Percentiles rank a stretch among this genome's conserved stretches.
Evolutionary conservation across 164 flowering plant genomes (phyloP).

Genomic region (Buxus sempervirens): DNA sequence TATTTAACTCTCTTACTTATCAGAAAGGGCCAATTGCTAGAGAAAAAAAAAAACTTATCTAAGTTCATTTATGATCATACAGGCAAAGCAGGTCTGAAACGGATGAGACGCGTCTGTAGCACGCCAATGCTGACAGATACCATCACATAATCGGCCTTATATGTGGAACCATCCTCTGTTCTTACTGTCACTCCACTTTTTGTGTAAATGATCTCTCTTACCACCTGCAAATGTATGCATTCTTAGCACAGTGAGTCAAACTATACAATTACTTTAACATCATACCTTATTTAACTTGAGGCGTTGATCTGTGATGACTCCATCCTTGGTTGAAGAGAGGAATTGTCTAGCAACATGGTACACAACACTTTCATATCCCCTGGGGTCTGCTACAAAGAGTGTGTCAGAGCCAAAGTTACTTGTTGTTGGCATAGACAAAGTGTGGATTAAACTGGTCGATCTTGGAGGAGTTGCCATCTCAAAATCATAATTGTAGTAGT

Average conservation of each 20-base stretch:
- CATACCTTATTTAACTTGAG: constrained; percentile 12
- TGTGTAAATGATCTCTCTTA: constrained; percentile 23
- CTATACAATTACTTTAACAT: no score
- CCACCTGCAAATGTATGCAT: constrained; percentile 24
- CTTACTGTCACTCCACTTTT: constrained; percentile 24
- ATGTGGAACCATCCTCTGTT: constrained; percentile 38
- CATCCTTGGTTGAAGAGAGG: constrained; percentile 17
- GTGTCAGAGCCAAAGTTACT: constrained; percentile 18
- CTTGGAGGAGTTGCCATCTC: constrained; percentile 29
- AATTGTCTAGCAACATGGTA: constrained; percentile 20
- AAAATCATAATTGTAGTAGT: constrained; percentile 25
- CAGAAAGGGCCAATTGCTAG: no score
- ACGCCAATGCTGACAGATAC: constrained; percentile 42
- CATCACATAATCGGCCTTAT: constrained; percentile 26
- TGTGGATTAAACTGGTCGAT: constrained; percentile 27
- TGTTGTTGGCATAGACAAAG: constrained; percentile 19
- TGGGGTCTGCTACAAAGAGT: constrained; percentile 29
- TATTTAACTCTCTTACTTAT: not conserved
- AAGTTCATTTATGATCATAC: constrained; percentile 12
- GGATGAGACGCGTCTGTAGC: constrained; percentile 37
- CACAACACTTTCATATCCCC: constrained; percentile 29
- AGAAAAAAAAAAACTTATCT: not conserved
- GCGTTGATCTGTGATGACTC: constrained; percentile 20
- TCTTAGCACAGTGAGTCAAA: not conserved
- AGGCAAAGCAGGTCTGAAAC: constrained; percentile 31